Base-by-base conservation (phyloP, 257 asterid genomes). In the Buddleja alternifolia region DNA sequence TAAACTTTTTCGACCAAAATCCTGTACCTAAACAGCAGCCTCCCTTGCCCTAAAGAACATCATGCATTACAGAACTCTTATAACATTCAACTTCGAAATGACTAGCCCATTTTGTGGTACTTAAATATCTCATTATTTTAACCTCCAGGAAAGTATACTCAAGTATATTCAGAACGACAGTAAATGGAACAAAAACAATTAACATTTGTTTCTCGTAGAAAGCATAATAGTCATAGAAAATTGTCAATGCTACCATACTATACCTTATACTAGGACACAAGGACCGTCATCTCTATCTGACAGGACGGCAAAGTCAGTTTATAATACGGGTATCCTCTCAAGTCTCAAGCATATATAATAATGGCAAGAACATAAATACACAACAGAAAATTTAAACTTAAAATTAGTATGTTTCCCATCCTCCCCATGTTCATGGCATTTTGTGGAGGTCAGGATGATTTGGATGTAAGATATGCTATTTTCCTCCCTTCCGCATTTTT, bases 251-350 rank as follows among this genome's bases (percentile, higher is more conserved):
- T 25, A 12, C 64, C 64, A 17, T 0, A 61, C 54, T 52, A 61
- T 61, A 69, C 69, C 63, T 75, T 74, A 51, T 40, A 73, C 62
- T 39, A 44, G 48, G 71, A 69, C 40, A 47, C 37, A 75, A 75
- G 65, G 59, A 68, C 47, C 56, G 23, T 50, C 54, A 29, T 57
- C 66, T 53, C 54, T 42, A 42, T 69, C 56, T 15, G 39, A 34
- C 17, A 20, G 53, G 12, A 34, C 20, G 59, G 44, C 15, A n/a
- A 15, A 29, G 39, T 16, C 56, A 16, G 60, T 57, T 69, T 45
- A 40, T 46, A 47, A 48, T n/a, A 52, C n/a, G 12, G 23, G 40
- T 63, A 36, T 48, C 59, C 70, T 75, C n/a, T n/a, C n/a, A n/a
- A n/a, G n/a, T n/a, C 63, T 65, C 73, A 70, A n/a, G 55, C 55